Conservation (phyloP, 2,329 filamentous ascomycete genomes). For the Ophiosphaerella korrae region DNA sequence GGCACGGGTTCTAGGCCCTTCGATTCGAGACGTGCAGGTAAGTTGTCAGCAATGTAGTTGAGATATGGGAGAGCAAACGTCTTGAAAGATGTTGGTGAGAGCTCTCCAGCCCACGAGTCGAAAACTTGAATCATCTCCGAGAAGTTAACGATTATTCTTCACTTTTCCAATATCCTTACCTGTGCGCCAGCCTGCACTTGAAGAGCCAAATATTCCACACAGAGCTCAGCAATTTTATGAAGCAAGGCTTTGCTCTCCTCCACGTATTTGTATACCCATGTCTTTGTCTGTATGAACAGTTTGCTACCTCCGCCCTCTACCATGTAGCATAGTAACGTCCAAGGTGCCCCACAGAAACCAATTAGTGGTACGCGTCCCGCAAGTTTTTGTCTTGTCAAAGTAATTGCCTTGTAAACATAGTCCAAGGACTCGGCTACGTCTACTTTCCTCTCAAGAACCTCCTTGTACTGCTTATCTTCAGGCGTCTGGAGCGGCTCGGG, state of each 20-base stretch:
- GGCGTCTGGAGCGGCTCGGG: constrained; percentile 81
- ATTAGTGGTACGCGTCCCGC: constrained; percentile 88
- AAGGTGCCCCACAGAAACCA: constrained; percentile 95
- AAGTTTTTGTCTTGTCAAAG: constrained; percentile 85
- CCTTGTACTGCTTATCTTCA: constrained; percentile 79
- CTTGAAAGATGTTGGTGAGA: constrained; percentile 82
- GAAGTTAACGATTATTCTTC: constrained; percentile 16
- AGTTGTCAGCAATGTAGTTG: constrained; percentile 77
- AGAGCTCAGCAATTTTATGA: constrained; percentile 90
- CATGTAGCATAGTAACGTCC: constrained; percentile 99
- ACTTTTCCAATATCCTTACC: constrained; percentile 49
- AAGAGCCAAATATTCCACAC: constrained; percentile 89
- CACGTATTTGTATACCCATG: constrained; percentile 91
- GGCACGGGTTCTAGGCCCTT: constrained; percentile 80
- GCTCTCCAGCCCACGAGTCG: constrained; percentile 96
- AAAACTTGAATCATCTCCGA: constrained; percentile 87
- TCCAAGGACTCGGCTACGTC: constrained; percentile 83
- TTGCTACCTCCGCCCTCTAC: constrained; percentile 96
- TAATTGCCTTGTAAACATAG: constrained; percentile 96
- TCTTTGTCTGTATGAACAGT: constrained; percentile 92
- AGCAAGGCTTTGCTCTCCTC: constrained; percentile 79
- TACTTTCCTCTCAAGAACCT: constrained; percentile 77
- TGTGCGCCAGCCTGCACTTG: constrained; percentile 95
- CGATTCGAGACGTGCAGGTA: constrained; percentile 75
- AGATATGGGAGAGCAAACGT: constrained; percentile 87